Evolutionary conservation across 345 rosid genomes (phyloP).

Genomic region (Eucalyptus polyanthemos): DNA sequence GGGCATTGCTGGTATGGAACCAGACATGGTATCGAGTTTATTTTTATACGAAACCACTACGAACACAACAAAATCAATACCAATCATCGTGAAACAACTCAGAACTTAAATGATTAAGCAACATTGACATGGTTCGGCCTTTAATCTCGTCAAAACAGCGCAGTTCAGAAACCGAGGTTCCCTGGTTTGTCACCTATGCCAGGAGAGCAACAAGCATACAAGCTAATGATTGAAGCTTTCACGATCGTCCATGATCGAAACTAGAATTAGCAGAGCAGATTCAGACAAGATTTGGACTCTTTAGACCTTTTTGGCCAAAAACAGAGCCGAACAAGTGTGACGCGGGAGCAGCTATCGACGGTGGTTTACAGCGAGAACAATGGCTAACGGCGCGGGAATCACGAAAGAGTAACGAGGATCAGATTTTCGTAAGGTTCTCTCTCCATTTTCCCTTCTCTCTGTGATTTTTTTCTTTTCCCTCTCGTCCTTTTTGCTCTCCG

Average conservation of each 20-base stretch:
- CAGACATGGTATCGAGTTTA: background rate
- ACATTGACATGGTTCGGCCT: background rate
- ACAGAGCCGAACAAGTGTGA: background rate
- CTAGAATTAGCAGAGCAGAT: background rate
- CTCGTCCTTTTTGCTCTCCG: background rate
- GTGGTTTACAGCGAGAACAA: background rate
- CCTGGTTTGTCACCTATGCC: background rate
- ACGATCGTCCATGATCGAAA: no score
- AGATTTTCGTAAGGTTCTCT: background rate
- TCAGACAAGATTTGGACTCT: background rate
- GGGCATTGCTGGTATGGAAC: background rate
- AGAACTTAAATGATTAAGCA: background rate
- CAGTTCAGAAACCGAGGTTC: background rate
- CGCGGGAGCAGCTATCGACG: background rate
- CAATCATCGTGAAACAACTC: background rate
- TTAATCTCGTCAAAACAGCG: background rate
- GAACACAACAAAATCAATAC: background rate
- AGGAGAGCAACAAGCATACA: background rate
- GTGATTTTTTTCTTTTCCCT: background rate
- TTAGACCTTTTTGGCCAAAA: background rate
- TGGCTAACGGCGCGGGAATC: background rate
- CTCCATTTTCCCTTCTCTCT: background rate
- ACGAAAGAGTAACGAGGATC: background rate
- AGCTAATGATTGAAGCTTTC: no score
- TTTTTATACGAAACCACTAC: background rate